Base-by-base conservation (phyloP, 2,329 filamentous ascomycete species). In the Ceratocystis alfenasii region DNA sequence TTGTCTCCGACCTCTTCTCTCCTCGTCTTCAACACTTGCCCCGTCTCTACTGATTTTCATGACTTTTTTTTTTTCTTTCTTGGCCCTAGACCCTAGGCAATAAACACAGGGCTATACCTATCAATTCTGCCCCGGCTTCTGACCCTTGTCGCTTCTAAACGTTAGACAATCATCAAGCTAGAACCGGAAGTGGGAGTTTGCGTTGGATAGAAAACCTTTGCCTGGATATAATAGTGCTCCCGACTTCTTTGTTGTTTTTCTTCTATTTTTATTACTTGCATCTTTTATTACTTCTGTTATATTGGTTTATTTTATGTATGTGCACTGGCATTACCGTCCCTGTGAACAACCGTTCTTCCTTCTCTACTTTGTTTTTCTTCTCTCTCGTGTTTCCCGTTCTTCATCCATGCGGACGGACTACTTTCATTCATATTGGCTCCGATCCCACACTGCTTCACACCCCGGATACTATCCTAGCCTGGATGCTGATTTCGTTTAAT, bases 161-260 rank as follows among this genome's bases (percentile, higher is more conserved):
- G n/a, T 17, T 36, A 59, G 48, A n/a, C 55, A 59, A 12, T 33
- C 25, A 59, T 33, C 25, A 59, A 59, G 55, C 55, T 62, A 45
- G 59, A 45, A 62, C 33, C 33, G 59, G 59, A 62, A 62, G 59
- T 41, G 59, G 33, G 59, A 45, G 33, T 45, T n/a, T 59, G 55
- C 55, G 28, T 6, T 36, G 17, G 15, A 59, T 36, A n/a, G 28
- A 36, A 41, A 59, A 59, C 15, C 15, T 33, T n/a, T 33, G 55
- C 55, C 55, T 8, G 36, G 59, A 62, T 62, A 45, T 33, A 62
- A 62, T 44, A 17, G 59, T 45, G 41, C 33, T n/a, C 22, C n/a
- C 36, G 22, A 22, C 59, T 45, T 28, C 2, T 5, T 46, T 62
- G 36, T 20, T 46, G 5, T 62, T 30, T 25, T 48, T 48, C 15